Evolutionary conservation across 2,329 filamentous ascomycete species (phyloP), one percentile per base, ranked within the genome.

Genomic region (Sclerotinia trifoliorum): DNA sequence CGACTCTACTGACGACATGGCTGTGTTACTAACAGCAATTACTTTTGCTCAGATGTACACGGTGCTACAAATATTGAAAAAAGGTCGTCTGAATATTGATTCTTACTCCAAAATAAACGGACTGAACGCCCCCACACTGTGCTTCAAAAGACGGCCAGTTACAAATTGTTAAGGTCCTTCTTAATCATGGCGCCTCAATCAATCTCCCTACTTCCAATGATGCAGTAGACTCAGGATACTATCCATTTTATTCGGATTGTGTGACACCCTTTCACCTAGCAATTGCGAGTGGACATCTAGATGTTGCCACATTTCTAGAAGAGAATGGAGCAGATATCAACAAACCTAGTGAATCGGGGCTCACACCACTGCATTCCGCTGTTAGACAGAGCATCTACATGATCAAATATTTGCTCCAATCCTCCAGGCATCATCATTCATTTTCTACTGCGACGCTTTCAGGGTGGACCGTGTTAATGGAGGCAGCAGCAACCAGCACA

Each of bases 91-190:
- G 19, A 5, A 44, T n/a, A 44, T 54, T 11, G 29, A 54, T 39
- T 26, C 15, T 1, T 10, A 0, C 17, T n/a, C n/a, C 1, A 19
- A 62, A 10, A 51, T 8, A 24, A n/a, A 65, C 3, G 65, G 56
- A 5, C 13, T 60, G 19, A 67, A 44, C 15, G 44, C n/a, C 69
- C 6, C 44, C 69, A 2, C 69, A 70, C 26, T 32, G 55, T 32
- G 67, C 67, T 24, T 29, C 61, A 6, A 58, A 29, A 2, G 63
- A 49, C 11, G 62, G 54, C 1, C 51, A 64, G 35, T 13, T 46
- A 2, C 35, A n/a, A 32, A 44, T 66, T 8, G 61, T 58, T 1
- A 49, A 67, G 39, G 24, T 66, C 1, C 29, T 70, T 21, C 48
- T 69, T 2, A 56, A 62, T 2, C n/a, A 65, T 19, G 26, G 48